phyloP scores from a whole-genome alignment of 2,329 filamentous ascomycete genomes.

The Sclerotinia subarctica region DNA sequence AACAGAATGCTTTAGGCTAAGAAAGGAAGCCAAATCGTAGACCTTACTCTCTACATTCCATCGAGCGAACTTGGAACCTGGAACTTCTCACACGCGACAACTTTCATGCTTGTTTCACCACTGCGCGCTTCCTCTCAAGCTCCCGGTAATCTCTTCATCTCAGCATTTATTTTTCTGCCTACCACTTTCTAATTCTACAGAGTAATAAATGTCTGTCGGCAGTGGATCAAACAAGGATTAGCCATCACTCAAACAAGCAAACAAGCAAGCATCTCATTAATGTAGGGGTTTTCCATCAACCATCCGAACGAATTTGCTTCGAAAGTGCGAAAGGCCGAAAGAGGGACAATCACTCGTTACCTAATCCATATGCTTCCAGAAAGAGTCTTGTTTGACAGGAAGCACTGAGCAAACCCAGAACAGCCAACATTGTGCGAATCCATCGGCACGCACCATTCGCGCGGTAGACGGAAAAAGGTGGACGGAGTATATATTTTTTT shows the following conservation, averaged over 20 bases:
- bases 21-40: background rate
- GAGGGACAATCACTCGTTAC: conserved; percentile 1
- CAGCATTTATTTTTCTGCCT: background rate
- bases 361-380: conserved; percentile 1
- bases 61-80: conserved; percentile 8
- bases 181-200: background rate
- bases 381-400: conserved; percentile 5
- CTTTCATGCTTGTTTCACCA: conserved; percentile 14
- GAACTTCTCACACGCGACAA: conserved; percentile 8
- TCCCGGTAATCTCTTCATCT: background rate
- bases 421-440: conserved; percentile 4
- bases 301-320: background rate
- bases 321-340: background rate
- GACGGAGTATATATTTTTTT: conserved; percentile 22
- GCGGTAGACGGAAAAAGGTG: conserved; percentile 19
- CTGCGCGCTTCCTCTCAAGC: background rate
- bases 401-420: conserved; percentile 7
- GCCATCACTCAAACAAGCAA: background rate
- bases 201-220: background rate
- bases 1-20: conserved; percentile 2
- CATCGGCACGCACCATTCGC: conserved; percentile 25
- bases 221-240: conserved; percentile 18
- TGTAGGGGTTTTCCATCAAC: background rate
- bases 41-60: conserved; percentile 16
- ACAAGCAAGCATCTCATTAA: background rate